Evolutionary conservation across 2,329 filamentous ascomycete species (phyloP), one percentile per base, ranked within the genome.

Genomic region (Didymella sp.): DNA sequence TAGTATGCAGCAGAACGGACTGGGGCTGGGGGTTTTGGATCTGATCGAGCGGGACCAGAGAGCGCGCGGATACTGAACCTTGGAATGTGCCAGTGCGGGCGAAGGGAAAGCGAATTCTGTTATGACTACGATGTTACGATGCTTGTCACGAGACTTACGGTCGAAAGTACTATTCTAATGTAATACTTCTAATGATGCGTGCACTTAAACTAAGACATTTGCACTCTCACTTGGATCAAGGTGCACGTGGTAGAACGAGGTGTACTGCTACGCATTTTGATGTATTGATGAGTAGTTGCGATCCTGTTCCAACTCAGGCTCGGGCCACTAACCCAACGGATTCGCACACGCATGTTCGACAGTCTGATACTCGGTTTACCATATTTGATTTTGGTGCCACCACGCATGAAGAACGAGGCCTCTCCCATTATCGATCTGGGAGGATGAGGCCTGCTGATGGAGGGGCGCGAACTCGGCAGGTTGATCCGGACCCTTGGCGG

Each of bases 1-100:
- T 4, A 52, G 55, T 15, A 53, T 48, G 47, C 55, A 57, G 28
- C 25, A 30, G 13, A 54, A 44, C 17, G 38, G 61, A 44, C 17
- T 42, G 13, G 61, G 61, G 4, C 45, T 66, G 12, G 58, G 58
- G 2, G 56, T 65, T 21, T 28, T 67, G 43, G 64, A 60, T 27
- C n/a, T 67, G 50, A 67, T 70, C 51, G 67, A 67, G 55, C 54
- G 63, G n/a, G 60, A 65, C 42, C 62, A 67, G 49, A 38, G 61
- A 42, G 56, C 41, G 19, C 49, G 58, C 35, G 57, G 64, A 17
- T 62, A 63, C 45, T 62, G 35, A 52, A 11, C n/a, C n/a, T n/a
- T n/a, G n/a, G n/a, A n/a, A n/a, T n/a, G n/a, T n/a, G n/a, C n/a
- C 2, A 9, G 11, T 19, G 21, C 40, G 9, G 21, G 38, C 15